phyloP scores from a whole-genome alignment of 345 rosid genomes.

The Nasturtium officinale region DNA sequence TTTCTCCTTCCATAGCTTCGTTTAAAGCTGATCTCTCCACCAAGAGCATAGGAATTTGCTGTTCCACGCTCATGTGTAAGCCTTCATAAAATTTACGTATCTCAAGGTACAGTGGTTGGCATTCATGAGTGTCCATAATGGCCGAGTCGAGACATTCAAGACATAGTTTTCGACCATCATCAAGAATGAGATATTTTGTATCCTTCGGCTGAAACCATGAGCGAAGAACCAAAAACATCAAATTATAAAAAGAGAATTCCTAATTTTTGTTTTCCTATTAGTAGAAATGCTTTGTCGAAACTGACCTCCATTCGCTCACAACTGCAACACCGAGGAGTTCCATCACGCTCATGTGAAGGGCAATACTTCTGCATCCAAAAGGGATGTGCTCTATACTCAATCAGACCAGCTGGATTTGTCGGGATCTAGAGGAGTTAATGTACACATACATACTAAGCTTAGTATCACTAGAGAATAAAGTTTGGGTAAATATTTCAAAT shows the following conservation, averaged over 20 bases:
- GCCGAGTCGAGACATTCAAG: conserved; percentile 89
- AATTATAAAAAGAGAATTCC: neutral
- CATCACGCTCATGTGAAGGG: conserved; percentile 87
- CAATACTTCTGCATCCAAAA: conserved; percentile 91
- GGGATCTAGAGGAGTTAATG: conserved; percentile 57
- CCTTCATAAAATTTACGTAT: conserved; percentile 85
- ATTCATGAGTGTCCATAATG: conserved; percentile 77
- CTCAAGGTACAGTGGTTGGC: conserved; percentile 79
- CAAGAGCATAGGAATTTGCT: conserved; percentile 75
- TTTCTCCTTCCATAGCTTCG: conserved; percentile 74
- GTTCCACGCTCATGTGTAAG: conserved; percentile 79
- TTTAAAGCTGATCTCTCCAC: conserved; percentile 85
- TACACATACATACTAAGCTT: conserved; percentile 1
- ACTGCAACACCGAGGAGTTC: conserved; percentile 77
- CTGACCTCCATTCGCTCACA: conserved; percentile 91
- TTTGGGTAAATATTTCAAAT: neutral
- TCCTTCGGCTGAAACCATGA: conserved; percentile 59
- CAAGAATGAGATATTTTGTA: conserved; percentile 62
- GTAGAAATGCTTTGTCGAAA: conserved; percentile 1
- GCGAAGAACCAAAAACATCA: conserved; percentile 23
- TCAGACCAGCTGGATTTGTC: conserved; percentile 63
- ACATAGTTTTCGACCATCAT: conserved; percentile 78
- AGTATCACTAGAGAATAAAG: neutral
- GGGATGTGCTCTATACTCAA: conserved; percentile 79
- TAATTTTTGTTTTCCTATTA: neutral